These are phyloP conservation scores for Solanum aculeatissimum DNA, from an alignment of 305 asterid genomes.

Conservation along the genomic window DNA sequence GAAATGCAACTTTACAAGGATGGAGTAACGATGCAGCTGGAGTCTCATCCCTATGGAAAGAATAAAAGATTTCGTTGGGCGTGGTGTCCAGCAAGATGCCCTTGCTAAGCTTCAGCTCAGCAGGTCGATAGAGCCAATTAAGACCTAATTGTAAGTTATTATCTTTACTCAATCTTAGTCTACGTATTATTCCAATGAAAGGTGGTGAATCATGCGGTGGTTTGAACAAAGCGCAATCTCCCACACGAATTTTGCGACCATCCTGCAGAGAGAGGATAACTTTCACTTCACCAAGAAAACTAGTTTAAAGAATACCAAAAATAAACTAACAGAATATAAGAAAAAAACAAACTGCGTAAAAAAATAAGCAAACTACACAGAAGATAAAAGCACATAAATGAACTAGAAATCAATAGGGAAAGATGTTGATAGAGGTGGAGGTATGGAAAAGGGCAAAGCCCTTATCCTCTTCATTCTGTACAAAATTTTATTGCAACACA, in stretches of 20 bases:
- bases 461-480: not conserved
- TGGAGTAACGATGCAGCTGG: conserved; percentile 89
- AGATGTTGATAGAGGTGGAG: not conserved
- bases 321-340: not conserved
- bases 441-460: not conserved
- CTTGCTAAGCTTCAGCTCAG: conserved; percentile 75
- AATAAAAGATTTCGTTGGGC: conserved; percentile 56
- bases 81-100: conserved; percentile 55
- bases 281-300: not conserved
- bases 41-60: conserved; percentile 50
- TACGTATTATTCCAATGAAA: conserved; percentile 65
- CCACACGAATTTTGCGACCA: conserved; percentile 67
- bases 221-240: conserved; percentile 86
- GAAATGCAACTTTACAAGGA: conserved; percentile 99
- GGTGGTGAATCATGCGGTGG: conserved; percentile 78
- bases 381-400: not conserved
- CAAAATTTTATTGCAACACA: not conserved
- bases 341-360: not conserved
- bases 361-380: not conserved
- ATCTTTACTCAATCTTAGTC: conserved; percentile 33
- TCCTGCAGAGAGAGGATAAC: conserved; percentile 37
- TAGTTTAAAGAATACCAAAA: not conserved
- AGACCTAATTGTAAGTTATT: conserved; percentile 52
- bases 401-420: not conserved
- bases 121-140: conserved; percentile 86